Evolutionary conservation across 345 rosid genomes (phyloP).

Genomic region (Streptanthus diversifolius): DNA sequence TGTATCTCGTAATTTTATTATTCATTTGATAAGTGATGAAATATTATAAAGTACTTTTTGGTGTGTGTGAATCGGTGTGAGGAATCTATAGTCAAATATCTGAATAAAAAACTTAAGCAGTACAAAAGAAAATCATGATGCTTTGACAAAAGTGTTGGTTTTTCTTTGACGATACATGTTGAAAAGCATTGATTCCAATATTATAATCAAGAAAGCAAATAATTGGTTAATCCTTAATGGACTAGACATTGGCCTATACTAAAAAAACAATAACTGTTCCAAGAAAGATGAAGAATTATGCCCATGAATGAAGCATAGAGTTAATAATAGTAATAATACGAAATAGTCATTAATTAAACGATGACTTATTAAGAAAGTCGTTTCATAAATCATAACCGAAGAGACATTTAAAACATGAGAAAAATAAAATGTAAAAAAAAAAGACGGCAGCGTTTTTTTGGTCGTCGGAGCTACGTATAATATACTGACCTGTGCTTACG

Average conservation of each 20-base stretch:
- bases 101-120: neutral
- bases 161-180: neutral
- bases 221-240: neutral
- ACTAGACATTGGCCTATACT: neutral
- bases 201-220: neutral
- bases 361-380: neutral
- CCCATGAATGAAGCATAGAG: slow-evolving; percentile 5
- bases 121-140: neutral
- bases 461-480: neutral
- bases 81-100: neutral
- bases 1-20: neutral
- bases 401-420: slow-evolving; percentile 10
- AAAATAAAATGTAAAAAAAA: neutral
- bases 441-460: neutral
- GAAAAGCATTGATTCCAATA: neutral
- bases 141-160: neutral
- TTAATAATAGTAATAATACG: neutral
- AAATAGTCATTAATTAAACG: neutral
- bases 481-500: slow-evolving; percentile 11
- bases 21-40: neutral
- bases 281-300: neutral
- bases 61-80: neutral
- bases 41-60: neutral
- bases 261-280: neutral
- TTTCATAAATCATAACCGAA: neutral